Evolutionary conservation across 805 yeast species (phyloP).

Genomic region (Saturnispora saitoi): DNA sequence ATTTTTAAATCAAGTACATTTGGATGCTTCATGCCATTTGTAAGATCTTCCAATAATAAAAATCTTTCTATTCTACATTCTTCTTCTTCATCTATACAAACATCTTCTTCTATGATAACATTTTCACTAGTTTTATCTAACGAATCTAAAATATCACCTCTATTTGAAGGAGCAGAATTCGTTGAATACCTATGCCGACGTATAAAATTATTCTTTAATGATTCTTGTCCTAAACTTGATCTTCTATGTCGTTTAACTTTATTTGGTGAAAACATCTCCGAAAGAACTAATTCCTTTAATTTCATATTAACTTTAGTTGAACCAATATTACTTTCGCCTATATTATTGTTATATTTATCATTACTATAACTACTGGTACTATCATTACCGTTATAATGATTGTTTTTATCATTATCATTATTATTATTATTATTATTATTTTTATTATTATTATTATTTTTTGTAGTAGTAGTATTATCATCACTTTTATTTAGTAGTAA

Average conservation of each 20-base stretch:
- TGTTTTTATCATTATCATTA: background rate
- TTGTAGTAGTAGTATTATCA: background rate
- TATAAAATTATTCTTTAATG: conserved; percentile 8
- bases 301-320: conserved; percentile 65
- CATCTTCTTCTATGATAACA: conserved; percentile 14
- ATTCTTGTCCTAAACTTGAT: conserved; percentile 7
- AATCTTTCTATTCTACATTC: conserved; percentile 56
- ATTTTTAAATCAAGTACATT: conserved; percentile 92
- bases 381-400: background rate
- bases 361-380: background rate
- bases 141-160: conserved; percentile 15
- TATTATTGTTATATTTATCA: background rate
- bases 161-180: conserved; percentile 13
- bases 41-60: conserved; percentile 81
- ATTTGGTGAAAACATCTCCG: conserved; percentile 61
- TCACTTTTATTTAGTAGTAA: no score
- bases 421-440: no score
- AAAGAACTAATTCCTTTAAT: conserved; percentile 59
- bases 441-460: background rate
- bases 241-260: conserved; percentile 11
- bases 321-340: conserved; percentile 28
- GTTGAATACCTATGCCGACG: conserved; percentile 25
- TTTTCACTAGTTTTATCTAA: conserved; percentile 8
- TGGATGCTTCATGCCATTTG: conserved; percentile 72
- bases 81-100: conserved; percentile 5